A percentile compares a stretch with the other conserved stretches of the same genome.
Evolutionary conservation across 1,284 basidiomycete genomes (phyloP).

Genomic region (Rhodotorula sp.): DNA sequence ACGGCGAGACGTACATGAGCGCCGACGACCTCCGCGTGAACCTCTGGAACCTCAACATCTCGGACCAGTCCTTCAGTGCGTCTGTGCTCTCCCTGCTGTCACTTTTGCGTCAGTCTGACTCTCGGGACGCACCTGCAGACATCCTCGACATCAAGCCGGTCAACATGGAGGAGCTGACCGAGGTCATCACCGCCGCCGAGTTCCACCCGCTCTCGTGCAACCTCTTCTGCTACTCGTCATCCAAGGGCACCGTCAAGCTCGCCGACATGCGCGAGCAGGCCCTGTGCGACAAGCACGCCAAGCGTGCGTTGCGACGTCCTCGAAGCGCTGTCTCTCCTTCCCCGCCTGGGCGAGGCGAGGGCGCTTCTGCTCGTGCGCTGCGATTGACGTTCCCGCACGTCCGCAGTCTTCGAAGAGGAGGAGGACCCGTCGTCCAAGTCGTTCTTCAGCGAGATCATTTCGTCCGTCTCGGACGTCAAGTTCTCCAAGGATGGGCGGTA

Average conservation of each 20-base stretch:
- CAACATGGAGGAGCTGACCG: slow-evolving; percentile 99
- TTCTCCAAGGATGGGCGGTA: slow-evolving; percentile 97
- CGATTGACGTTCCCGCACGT: background rate
- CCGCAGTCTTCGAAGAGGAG: slow-evolving; percentile 91
- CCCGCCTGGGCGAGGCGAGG: background rate
- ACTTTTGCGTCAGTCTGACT: too few species aligned
- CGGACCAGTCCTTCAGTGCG: slow-evolving; percentile 98
- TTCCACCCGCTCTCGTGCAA: slow-evolving; percentile 99
- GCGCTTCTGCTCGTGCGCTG: too few species aligned
- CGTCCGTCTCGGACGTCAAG: slow-evolving; percentile 99
- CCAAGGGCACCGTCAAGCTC: slow-evolving; percentile 99
- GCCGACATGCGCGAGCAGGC: slow-evolving; percentile 99
- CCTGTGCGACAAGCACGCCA: slow-evolving; percentile 92
- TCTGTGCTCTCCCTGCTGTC: slow-evolving; percentile 40
- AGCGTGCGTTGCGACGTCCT: slow-evolving; percentile 66
- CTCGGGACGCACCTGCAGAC: slow-evolving; percentile 60
- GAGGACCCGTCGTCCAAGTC: slow-evolving; percentile 96
- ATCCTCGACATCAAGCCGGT: slow-evolving; percentile 99
- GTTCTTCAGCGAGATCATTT: slow-evolving; percentile 99
- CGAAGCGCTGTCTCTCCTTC: background rate
- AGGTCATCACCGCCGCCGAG: slow-evolving; percentile 98
- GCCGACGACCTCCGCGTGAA: slow-evolving; percentile 97
- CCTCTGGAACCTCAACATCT: slow-evolving; percentile 97
- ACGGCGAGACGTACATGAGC: slow-evolving; percentile 98
- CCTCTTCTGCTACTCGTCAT: slow-evolving; percentile 98